Conservation (phyloP, 192 early-diverging fungal species). For the Gorgonomyces haynaldii region DNA sequence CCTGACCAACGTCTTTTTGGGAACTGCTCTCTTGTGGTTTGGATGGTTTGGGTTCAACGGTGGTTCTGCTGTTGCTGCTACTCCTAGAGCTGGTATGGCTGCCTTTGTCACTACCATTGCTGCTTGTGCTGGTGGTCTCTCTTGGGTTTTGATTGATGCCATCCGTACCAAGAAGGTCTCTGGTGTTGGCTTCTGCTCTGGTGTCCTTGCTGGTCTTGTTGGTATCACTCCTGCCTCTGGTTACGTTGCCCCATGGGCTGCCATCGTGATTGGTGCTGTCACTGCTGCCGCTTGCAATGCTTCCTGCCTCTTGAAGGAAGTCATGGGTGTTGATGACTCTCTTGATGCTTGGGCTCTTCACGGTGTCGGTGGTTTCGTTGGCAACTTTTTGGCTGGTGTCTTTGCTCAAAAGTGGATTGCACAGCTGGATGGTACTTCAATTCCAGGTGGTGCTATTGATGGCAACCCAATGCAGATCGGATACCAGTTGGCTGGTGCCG, state of each 20-base stretch:
- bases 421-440: constrained; percentile 40
- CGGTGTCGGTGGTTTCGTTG: constrained; percentile 58
- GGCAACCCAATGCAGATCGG: constrained; percentile 56
- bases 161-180: constrained; percentile 70
- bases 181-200: constrained; percentile 86
- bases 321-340: constrained; percentile 80
- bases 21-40: constrained; percentile 82
- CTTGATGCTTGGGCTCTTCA: constrained; percentile 70
- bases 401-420: constrained; percentile 76
- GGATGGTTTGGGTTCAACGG: constrained; percentile 98
- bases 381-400: constrained; percentile 79
- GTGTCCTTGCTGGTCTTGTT: constrained; percentile 83
- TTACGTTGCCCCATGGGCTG: constrained; percentile 71
- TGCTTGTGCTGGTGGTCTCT: constrained; percentile 64
- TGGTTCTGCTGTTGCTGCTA: constrained; percentile 69
- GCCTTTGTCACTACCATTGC: constrained; percentile 75
- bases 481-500: constrained; percentile 56
- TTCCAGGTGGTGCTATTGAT: constrained; percentile 49
- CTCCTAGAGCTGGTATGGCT: constrained; percentile 78
- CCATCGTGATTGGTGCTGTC: constrained; percentile 68
- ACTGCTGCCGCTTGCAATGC: constrained; percentile 68
- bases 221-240: constrained; percentile 88
- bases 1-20: constrained; percentile 85
- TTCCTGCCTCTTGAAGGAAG: constrained; percentile 69
- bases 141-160: constrained; percentile 77